Percentiles rank a stretch among this genome's conserved stretches.
phyloP scores from a whole-genome alignment of 331 rosid species.

The Acacia pycnantha region DNA sequence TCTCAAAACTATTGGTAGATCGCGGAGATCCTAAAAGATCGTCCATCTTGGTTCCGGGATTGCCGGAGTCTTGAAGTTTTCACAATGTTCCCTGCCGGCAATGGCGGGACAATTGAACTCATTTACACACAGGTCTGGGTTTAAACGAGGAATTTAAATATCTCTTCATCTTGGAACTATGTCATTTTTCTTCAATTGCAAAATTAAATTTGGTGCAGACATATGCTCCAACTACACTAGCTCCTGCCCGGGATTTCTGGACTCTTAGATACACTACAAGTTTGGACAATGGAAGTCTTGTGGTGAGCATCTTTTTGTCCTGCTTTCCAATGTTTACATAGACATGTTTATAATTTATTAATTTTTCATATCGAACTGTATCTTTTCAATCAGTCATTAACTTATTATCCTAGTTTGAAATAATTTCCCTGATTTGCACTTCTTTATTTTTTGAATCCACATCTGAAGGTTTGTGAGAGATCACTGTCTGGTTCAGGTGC shows the following conservation, averaged over 20 bases:
- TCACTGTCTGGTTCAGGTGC: conserved; percentile 75
- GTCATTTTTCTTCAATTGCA: neutral
- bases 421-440: neutral
- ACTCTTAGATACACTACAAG: conserved; percentile 66
- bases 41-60: conserved; percentile 73
- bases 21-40: conserved; percentile 74
- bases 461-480: conserved; percentile 63
- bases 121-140: conserved; percentile 58
- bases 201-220: conserved; percentile 38
- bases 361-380: neutral
- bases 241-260: conserved; percentile 79
- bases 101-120: conserved; percentile 73
- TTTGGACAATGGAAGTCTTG: conserved; percentile 69
- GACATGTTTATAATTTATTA: neutral
- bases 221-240: conserved; percentile 71
- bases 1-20: conserved; percentile 35
- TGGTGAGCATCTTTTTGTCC: conserved; percentile 40
- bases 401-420: neutral
- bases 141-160: neutral
- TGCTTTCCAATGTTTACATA: neutral
- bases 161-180: neutral
- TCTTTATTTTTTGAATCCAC: neutral
- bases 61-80: conserved; percentile 80
- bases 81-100: conserved; percentile 67
- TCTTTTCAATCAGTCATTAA: neutral